phyloP scores from a whole-genome alignment of 116 monocot species.

The Zostera marina region DNA sequence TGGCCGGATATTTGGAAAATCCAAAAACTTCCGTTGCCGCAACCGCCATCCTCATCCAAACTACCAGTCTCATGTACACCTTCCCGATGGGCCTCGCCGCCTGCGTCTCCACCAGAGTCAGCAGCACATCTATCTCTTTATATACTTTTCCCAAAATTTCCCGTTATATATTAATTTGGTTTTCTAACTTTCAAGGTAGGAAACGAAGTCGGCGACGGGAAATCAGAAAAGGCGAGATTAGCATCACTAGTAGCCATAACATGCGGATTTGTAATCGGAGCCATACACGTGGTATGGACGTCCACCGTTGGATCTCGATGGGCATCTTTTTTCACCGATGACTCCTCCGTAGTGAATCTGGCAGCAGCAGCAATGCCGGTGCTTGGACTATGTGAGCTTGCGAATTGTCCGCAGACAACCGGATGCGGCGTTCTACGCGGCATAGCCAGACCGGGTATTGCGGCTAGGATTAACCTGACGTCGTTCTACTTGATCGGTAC shows the following conservation, averaged over 20 bases:
- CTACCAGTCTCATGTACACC: constrained; percentile 89
- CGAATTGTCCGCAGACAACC: constrained; percentile 69
- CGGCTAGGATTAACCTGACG: constrained; percentile 43
- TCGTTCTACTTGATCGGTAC: constrained; percentile 63
- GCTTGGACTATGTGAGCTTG: constrained; percentile 55
- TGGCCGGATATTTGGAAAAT: constrained; percentile 72
- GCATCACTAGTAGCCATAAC: constrained; percentile 53
- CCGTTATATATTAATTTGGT: background rate
- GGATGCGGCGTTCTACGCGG: constrained; percentile 70
- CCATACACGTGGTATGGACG: constrained; percentile 41
- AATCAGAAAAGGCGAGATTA: constrained; percentile 26
- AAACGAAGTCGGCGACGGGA: constrained; percentile 60
- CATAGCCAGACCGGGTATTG: constrained; percentile 42
- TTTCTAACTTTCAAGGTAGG: constrained; percentile 32
- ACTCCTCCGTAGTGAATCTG: constrained; percentile 27
- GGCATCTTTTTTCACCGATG: constrained; percentile 39
- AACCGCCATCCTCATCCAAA: constrained; percentile 74
- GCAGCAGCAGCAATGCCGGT: constrained; percentile 49
- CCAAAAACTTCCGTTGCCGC: constrained; percentile 65
- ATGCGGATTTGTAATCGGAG: constrained; percentile 39
- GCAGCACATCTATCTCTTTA: no score
- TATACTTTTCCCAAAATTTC: background rate
- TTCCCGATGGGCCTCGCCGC: constrained; percentile 84
- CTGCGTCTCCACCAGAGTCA: constrained; percentile 74
- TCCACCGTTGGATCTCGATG: constrained; percentile 15